Evolutionary conservation across 805 yeast genomes (phyloP), one percentile per base, ranked within the genome.

Genomic region (Saturnispora besseyi): DNA sequence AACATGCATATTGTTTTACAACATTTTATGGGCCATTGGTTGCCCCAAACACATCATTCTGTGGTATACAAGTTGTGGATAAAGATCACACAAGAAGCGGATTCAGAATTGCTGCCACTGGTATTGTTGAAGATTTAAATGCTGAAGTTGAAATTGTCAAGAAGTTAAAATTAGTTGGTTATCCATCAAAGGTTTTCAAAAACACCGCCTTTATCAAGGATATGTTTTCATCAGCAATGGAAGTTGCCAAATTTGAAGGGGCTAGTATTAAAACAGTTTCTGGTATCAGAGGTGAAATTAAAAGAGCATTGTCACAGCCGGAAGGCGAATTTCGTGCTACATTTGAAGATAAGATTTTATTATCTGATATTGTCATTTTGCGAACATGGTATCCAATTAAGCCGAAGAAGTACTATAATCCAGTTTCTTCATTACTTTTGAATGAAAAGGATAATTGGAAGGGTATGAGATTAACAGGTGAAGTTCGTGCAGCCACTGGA

Each of bases 191-290:
- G 73, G 79, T 93, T 44, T 91, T 84, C 79, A 83, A 88, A 62
- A 93, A 93, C 69, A 93, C 99, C 4, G 99, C 99, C 1, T 93
- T 95, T 65, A 84, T 93, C 62, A 91, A 88, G 68, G 97, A 91
- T 61, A 93, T 93, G 99, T 93, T 93, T 66, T 74, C 84, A 28
- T 82, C 93, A 52, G 78, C 95, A 0, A 74, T 93, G 68, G 99
- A 93, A 69, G 96, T 91, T 51, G 98, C 98, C 37, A 87, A 89
- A 64, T 93, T 93, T 62, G 99, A 93, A 71, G 99, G 99, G 51
- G 99, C 99, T 0, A 83, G 89, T 43, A 89, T 93, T 62, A 85
- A 89, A 66, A 95, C 99, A 0, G 99, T 93, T 4, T 87, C 96
- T 7, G 99, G 99, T 53, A 88, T 93, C 51, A 75, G 99, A 58